Evolutionary conservation across 371 early-diverging fungal genomes (phyloP), one percentile per base, ranked within the genome.

Genomic region (Mucor indicus): DNA sequence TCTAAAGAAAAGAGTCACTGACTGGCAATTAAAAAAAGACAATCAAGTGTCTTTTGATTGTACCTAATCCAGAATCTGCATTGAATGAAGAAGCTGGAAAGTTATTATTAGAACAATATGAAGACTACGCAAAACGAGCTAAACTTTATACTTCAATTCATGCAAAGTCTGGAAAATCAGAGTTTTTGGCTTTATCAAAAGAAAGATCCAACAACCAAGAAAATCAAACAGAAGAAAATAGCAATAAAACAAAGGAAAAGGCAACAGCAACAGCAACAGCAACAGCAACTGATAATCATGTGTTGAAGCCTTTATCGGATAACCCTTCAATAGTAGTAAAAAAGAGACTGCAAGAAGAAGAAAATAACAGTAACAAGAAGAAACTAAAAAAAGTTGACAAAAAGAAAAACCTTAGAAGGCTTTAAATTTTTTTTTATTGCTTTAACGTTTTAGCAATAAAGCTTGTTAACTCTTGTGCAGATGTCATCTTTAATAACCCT

Each of bases 11-110:
- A 29, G 29, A 3, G 6, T 3, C 8, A 5, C 38, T 36, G 36
- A 38, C 8, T 3, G 24, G 3, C 11, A 24, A 24, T 4, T 24
- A 11, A 22, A 40, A 8, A 23, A 12, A 91, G 83, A 90, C 91
- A 0, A 81, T 96, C 54, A 92, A 92, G 55, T 93, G 95, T 64
- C 62, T 96, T 36, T 67, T 96, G 49, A 92, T 95, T 45, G 86
- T 80, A n/a, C 96, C 96, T 9, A 96, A 95, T 56, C 85, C 94
- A 21, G 95, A 96, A 57, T 91, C 92, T 0, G 94, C 94, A 13
- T 69, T 96, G 45, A 96, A 96, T 50, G 93, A 93, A 57, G 94
- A 95, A 53, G 95, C 95, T 0, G 96, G 92, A 4, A 75, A 78
- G 27, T 72, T 91, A 27, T 74, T 95, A n/a, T 62, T 95, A 31